These are phyloP conservation scores for Eleusine indica DNA, from an alignment of 176 grass and related monocot species.

Conservation along the genomic window DNA sequence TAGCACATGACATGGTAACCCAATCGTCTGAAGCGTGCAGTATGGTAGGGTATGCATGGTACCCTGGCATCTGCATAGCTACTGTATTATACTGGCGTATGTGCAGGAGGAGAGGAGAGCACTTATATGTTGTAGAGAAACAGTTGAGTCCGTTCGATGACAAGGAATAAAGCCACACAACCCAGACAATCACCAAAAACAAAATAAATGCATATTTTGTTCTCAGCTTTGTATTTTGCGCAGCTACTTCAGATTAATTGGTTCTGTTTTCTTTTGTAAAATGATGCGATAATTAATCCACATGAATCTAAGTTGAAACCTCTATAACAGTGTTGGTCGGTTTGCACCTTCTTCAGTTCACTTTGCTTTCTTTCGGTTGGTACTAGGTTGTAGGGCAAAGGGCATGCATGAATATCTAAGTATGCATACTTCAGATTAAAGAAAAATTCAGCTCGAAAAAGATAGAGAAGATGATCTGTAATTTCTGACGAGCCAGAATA, in stretches of 20 bases:
- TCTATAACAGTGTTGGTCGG: background rate
- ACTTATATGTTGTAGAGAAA: no score
- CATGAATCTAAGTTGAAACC: background rate
- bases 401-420: background rate
- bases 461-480: background rate
- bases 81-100: background rate
- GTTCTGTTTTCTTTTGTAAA: no score
- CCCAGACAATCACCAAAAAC: no score
- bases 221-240: no score
- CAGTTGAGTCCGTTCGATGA: no score
- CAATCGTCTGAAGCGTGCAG: background rate
- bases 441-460: background rate
- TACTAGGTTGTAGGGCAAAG: background rate
- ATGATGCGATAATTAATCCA: background rate
- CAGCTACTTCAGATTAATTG: no score
- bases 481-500: background rate
- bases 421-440: background rate
- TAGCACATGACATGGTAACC: background rate
- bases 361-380: background rate
- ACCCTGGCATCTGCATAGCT: background rate
- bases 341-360: background rate
- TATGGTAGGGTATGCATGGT: conserved; percentile 5
- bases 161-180: no score
- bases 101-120: background rate
- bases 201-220: no score